These are phyloP conservation scores for Eimeria praecox DNA, from an alignment of 169 alveolate genomes.

Conservation along the genomic window DNA sequence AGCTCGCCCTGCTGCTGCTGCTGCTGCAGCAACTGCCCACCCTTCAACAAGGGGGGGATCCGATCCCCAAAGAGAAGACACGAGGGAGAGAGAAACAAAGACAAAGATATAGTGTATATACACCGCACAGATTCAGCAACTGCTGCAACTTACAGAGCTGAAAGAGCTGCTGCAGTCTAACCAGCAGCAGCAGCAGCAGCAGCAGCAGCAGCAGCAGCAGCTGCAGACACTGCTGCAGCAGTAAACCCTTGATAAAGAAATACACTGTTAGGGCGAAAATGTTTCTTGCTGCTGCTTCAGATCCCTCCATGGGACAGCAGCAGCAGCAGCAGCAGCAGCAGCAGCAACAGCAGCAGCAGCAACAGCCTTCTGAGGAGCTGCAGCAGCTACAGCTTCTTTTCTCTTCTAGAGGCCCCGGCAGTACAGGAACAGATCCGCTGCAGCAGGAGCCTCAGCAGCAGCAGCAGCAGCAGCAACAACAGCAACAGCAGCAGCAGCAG, in stretches of 20 bases:
- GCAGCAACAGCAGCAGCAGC: background rate
- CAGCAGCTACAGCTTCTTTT: constrained; percentile 59
- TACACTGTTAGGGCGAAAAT: background rate
- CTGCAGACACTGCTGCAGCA: background rate
- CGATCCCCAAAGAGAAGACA: background rate
- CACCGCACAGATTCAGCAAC: background rate
- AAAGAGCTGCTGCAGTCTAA: background rate
- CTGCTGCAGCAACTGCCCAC: background rate
- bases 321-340: constrained; percentile 64
- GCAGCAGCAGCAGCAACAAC: constrained; percentile 38
- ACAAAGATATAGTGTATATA: background rate
- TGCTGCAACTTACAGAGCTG: background rate
- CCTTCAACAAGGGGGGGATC: background rate
- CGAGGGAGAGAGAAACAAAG: background rate
- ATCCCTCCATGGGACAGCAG: constrained; percentile 62
- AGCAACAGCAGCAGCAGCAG: constrained; percentile 51
- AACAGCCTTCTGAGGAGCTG: constrained; percentile 66
- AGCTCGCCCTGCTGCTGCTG: background rate
- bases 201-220: constrained; percentile 62
- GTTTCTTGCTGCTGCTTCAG: constrained; percentile 34
- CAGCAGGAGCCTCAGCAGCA: background rate
- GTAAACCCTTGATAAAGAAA: background rate
- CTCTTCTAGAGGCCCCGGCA: constrained; percentile 8
- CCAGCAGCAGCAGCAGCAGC: constrained; percentile 84
- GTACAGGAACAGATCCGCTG: background rate